Evolutionary conservation across 306 rosid species (phyloP).

Genomic region (Inga laurina): DNA sequence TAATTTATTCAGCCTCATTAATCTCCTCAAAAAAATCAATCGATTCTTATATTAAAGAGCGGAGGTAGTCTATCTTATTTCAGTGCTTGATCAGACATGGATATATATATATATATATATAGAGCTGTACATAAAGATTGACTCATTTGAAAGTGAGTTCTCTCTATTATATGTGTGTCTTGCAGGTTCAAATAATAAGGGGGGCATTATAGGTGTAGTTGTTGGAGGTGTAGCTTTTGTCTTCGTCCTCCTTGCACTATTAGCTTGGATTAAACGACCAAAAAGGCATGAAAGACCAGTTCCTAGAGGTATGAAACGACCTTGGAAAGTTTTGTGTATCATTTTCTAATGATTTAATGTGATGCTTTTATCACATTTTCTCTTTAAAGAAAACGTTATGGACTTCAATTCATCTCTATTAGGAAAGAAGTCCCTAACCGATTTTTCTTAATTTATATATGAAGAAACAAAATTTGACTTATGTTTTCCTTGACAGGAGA

Average conservation of each 20-base stretch:
- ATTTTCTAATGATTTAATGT: neutral
- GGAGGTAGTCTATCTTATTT: too few species aligned
- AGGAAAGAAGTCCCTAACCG: neutral
- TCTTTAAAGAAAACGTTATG: neutral
- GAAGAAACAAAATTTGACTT: neutral
- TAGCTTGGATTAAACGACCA: neutral
- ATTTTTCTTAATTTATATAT: neutral
- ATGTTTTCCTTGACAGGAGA: neutral
- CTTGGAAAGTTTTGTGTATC: neutral
- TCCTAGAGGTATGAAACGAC: neutral
- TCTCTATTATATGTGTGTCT: neutral
- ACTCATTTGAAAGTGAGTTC: neutral
- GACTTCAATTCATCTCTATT: neutral
- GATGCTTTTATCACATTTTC: neutral
- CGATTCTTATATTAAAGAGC: too few species aligned
- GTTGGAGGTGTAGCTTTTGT: neutral
- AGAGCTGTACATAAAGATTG: neutral
- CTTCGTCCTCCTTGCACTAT: neutral
- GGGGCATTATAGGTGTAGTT: neutral
- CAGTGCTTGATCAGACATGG: neutral
- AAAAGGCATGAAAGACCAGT: neutral
- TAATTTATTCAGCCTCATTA: too few species aligned
- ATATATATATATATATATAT: too few species aligned
- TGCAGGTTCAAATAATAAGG: neutral
- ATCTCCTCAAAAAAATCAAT: too few species aligned